Evolutionary conservation across 352 stramenopile species (phyloP).

Genomic region (Phytophthora pistaciae): DNA sequence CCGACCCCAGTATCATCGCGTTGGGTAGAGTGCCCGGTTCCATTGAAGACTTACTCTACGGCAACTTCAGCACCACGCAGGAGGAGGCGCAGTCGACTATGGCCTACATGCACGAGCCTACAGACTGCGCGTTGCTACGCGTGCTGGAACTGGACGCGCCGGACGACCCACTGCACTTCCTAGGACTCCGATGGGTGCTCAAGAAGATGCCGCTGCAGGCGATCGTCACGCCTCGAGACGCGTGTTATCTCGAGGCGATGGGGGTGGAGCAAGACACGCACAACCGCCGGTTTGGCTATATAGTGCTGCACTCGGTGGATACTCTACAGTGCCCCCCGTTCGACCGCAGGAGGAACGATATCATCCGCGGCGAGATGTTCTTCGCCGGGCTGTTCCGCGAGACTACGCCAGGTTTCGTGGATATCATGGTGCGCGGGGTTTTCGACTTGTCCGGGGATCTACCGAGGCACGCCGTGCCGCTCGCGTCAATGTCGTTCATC

Average conservation of each 20-base stretch:
- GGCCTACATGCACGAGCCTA: slow-evolving; percentile 40
- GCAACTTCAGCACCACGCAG: slow-evolving; percentile 47
- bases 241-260: slow-evolving; percentile 53
- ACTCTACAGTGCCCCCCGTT: slow-evolving; percentile 54
- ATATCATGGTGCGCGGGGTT: slow-evolving; percentile 54
- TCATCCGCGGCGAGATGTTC: slow-evolving; percentile 46
- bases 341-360: slow-evolving; percentile 23
- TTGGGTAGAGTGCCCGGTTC: slow-evolving; percentile 53
- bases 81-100: slow-evolving; percentile 54
- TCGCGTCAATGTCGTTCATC: slow-evolving; percentile 50
- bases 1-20: slow-evolving; percentile 48
- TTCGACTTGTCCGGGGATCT: slow-evolving; percentile 54
- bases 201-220: slow-evolving; percentile 44
- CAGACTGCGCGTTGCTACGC: slow-evolving; percentile 49
- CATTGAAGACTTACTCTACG: slow-evolving; percentile 64
- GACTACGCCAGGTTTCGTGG: slow-evolving; percentile 42
- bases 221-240: slow-evolving; percentile 30
- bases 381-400: slow-evolving; percentile 53
- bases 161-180: slow-evolving; percentile 55
- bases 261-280: slow-evolving; percentile 48
- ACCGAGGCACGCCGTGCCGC: slow-evolving; percentile 35
- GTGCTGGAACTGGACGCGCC: slow-evolving; percentile 49
- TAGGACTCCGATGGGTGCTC: slow-evolving; percentile 63
- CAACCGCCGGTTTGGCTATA: slow-evolving; percentile 49
- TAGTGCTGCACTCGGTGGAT: slow-evolving; percentile 58